Evolutionary conservation across 139 green algal species (phyloP), one percentile per base, ranked within the genome.

Genomic region (Chlamydomonas sp.): DNA sequence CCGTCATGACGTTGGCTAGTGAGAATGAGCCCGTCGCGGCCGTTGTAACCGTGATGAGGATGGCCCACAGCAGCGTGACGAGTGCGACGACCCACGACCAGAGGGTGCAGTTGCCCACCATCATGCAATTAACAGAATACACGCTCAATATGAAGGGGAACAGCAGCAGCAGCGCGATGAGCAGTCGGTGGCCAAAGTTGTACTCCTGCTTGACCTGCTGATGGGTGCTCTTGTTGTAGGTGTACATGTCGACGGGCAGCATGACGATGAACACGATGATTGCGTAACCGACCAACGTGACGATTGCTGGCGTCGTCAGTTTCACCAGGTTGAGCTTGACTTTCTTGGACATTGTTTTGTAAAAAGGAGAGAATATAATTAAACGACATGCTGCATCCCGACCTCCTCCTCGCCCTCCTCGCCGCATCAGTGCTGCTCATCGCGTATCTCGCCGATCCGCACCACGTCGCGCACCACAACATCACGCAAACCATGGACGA

Each of bases 221-320:
- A 4, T 61, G 3, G 30, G 38, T 37, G 10, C 35, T 62, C 26
- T 61, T 47, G 39, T 71, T 33, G 38, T 62, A 71, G 8, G 47
- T 33, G 38, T 71, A 71, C 65, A 71, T 71, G 38, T 71, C 65
- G 38, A 71, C n/a, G 8, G 65, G 65, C n/a, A 62, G 38, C 38
- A 71, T 24, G n/a, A 71, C 38, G 39, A 71, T 63, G 16, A 62
- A 13, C 5, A 62, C 29, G 5, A 71, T 10, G 38, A 71, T 71
- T 5, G 34, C 20, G 65, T 71, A 71, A 10, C 35, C 65, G 5
- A 71, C 24, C n/a, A 71, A 28, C 5, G 65, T 39, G 22, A 71
- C 65, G 43, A 71, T 16, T 5, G 65, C 39, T 3, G 65, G 65
- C 6, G 16, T 30, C 13, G 65, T 71, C 16, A 71, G 38, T 5